Percentiles rank a stretch among this genome's conserved stretches.
phyloP scores from a whole-genome alignment of 495 filamentous ascomycete genomes.

The Talaromyces thailandensis region DNA sequence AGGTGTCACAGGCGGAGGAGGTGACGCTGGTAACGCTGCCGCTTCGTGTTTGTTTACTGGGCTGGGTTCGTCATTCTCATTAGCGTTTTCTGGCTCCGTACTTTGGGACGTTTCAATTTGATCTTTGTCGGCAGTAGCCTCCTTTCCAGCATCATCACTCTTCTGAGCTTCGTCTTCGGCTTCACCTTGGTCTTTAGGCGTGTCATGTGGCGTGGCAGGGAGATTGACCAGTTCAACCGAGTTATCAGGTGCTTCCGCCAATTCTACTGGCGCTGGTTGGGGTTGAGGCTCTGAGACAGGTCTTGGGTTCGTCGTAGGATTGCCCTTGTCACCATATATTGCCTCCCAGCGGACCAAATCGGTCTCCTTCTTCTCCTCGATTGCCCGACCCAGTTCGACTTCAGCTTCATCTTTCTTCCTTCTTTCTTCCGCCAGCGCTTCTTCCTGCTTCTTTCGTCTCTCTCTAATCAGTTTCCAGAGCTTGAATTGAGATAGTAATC shows the following conservation, averaged over 20 bases:
- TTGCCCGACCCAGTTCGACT: slow-evolving; percentile 51
- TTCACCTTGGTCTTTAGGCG: neutral
- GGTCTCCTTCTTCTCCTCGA: slow-evolving; percentile 57
- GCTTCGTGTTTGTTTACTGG: slow-evolving; percentile 2
- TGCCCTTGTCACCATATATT: slow-evolving; percentile 48
- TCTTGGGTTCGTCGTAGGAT: slow-evolving; percentile 13
- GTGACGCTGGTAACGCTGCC: neutral
- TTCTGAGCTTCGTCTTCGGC: neutral
- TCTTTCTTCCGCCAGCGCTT: slow-evolving; percentile 45
- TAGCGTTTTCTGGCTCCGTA: neutral
- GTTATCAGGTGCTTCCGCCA: slow-evolving; percentile 8
- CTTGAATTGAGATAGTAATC: slow-evolving; percentile 74
- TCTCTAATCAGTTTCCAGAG: slow-evolving; percentile 84
- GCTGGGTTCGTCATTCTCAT: neutral
- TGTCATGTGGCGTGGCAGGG: slow-evolving; percentile 4
- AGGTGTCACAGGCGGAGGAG: slow-evolving; percentile 39
- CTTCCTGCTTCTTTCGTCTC: slow-evolving; percentile 52
- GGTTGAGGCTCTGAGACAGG: neutral
- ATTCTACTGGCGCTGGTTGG: neutral
- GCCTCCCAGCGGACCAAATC: slow-evolving; percentile 77
- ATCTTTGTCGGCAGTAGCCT: neutral
- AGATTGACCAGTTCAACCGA: slow-evolving; percentile 10
- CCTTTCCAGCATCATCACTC: neutral
- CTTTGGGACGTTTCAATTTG: neutral
- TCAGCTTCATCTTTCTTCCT: slow-evolving; percentile 60